Conservation (phyloP, 1,139 yeast genomes). For the Suhomyces guaymorum region DNA sequence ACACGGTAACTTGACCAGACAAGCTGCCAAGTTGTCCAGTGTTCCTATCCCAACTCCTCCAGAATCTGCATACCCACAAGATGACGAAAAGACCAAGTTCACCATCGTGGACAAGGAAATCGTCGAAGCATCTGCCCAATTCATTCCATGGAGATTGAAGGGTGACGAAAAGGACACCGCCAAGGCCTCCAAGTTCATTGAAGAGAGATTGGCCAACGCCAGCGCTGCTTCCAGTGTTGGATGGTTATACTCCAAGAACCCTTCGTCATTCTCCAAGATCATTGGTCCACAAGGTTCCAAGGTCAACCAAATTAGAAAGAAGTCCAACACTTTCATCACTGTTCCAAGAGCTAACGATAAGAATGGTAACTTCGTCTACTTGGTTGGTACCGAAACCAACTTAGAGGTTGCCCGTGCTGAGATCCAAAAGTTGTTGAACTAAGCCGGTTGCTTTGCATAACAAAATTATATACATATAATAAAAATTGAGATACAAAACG, state of each 20-base stretch:
- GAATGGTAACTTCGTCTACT: constrained; percentile 38
- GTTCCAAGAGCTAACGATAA: constrained; percentile 64
- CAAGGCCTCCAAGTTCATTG: constrained; percentile 39
- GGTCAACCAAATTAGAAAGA: constrained; percentile 61
- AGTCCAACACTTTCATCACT: constrained; percentile 58
- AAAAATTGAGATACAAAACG: too few relatives aligned
- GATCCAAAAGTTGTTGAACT: constrained; percentile 23
- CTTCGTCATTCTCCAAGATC: constrained; percentile 52
- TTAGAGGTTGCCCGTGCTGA: constrained; percentile 31
- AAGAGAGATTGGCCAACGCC: constrained; percentile 37
- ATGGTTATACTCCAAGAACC: constrained; percentile 41
- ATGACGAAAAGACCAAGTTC: constrained; percentile 45
- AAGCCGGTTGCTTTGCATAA: not conserved
- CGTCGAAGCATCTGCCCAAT: constrained; percentile 33
- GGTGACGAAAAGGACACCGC: constrained; percentile 46
- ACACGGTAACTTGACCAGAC: constrained; percentile 55
- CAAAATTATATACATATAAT: too few relatives aligned
- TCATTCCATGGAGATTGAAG: constrained; percentile 66
- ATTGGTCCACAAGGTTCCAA: constrained; percentile 79
- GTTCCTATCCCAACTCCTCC: constrained; percentile 50
- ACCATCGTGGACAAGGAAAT: constrained; percentile 38
- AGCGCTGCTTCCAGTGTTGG: constrained; percentile 34
- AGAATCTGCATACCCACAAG: constrained; percentile 49
- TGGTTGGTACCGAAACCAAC: constrained; percentile 36
- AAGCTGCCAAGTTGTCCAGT: constrained; percentile 53